phyloP scores from a whole-genome alignment of 805 yeast species.

The Saccharomycopsis amapae region DNA sequence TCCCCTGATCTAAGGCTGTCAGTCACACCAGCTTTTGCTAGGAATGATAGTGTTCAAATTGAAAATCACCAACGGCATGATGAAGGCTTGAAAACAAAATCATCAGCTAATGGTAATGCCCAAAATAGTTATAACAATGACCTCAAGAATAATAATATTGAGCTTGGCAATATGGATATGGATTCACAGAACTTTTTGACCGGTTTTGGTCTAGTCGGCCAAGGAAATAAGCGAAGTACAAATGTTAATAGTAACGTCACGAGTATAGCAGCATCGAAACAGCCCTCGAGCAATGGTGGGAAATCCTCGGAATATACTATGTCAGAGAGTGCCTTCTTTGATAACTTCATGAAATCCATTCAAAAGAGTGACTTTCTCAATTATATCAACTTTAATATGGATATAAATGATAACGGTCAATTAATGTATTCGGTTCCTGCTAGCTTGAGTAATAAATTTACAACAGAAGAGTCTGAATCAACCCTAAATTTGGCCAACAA shows the following conservation, averaged over 20 bases:
- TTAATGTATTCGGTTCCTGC: constrained; percentile 10
- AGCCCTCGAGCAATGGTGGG: not conserved
- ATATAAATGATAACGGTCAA: not conserved
- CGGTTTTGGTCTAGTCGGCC: no score
- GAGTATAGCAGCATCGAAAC: not conserved
- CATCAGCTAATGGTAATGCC: no score
- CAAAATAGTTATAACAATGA: no score
- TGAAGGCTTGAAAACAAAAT: no score
- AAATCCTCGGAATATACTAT: no score
- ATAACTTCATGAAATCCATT: constrained; percentile 12
- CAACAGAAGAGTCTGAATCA: constrained; percentile 16
- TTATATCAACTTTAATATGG: not conserved
- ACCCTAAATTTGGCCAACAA: not conserved
- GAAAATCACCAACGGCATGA: no score
- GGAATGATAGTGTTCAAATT: no score
- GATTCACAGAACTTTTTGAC: no score
- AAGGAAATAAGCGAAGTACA: not conserved
- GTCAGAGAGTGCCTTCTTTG: constrained; percentile 11
- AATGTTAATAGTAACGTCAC: not conserved
- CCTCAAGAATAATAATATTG: no score
- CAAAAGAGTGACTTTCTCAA: constrained; percentile 18
- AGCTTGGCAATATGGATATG: no score
- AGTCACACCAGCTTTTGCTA: no score
- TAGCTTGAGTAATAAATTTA: constrained; percentile 17
- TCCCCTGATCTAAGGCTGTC: no score